Conservation (phyloP, 768 basidiomycete genomes). For the Glaciozyma antarctica region DNA sequence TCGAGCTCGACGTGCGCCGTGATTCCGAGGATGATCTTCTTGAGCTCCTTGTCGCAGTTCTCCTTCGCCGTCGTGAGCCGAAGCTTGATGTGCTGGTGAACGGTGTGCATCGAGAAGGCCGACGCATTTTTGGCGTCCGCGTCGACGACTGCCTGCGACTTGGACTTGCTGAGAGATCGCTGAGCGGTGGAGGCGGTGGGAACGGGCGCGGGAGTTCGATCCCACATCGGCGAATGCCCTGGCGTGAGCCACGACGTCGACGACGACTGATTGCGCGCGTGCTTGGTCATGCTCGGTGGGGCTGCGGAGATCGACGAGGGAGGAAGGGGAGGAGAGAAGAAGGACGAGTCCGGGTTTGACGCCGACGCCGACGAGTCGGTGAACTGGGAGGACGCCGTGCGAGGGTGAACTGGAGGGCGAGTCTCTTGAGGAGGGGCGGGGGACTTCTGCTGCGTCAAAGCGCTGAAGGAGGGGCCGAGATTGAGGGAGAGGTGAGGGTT, state of each 20-base stretch:
- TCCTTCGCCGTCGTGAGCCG: slow-evolving; percentile 89
- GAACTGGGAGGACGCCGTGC: slow-evolving; percentile 2
- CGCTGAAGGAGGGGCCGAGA: slow-evolving; percentile 28
- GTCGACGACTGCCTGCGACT: background rate
- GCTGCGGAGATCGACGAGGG: background rate
- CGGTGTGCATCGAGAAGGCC: slow-evolving; percentile 35
- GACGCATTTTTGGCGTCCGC: slow-evolving; percentile 8
- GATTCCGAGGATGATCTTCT: slow-evolving; percentile 86
- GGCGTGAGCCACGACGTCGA: slow-evolving; percentile 27
- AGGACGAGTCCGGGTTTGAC: background rate
- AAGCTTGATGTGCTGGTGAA: slow-evolving; percentile 82
- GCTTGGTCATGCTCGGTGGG: background rate
- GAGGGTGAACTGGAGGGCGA: background rate
- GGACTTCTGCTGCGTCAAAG: slow-evolving; percentile 3
- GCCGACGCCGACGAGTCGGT: background rate
- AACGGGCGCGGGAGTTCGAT: slow-evolving; percentile 32
- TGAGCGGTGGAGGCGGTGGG: slow-evolving; percentile 16
- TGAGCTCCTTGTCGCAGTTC: slow-evolving; percentile 92
- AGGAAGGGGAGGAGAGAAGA: slow-evolving; percentile 2
- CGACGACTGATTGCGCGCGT: background rate
- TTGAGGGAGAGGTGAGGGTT: slow-evolving; percentile 36
- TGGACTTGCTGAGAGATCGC: slow-evolving; percentile 1
- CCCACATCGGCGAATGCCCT: slow-evolving; percentile 33
- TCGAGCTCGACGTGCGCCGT: slow-evolving; percentile 89
- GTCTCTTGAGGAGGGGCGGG: background rate